Percentiles rank a stretch among this genome's conserved stretches.
phyloP scores from a whole-genome alignment of 768 basidiomycete genomes.

The Xanthoconium stramineum region DNA sequence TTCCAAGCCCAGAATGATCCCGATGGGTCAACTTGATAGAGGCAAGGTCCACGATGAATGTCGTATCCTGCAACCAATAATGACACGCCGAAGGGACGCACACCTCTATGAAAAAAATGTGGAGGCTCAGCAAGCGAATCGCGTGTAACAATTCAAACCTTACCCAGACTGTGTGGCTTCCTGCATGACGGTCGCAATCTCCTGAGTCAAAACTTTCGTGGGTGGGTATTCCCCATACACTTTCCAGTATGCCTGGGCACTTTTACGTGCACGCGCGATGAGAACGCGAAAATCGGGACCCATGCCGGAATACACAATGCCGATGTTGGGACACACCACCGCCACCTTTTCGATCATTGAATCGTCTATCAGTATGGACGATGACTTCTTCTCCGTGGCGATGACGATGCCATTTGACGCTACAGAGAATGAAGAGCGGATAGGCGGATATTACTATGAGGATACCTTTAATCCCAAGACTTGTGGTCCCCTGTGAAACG shows the following conservation, averaged over 20 bases:
- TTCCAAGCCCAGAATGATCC: conserved; percentile 99
- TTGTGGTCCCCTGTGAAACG: conserved; percentile 92
- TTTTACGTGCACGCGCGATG: conserved; percentile 92
- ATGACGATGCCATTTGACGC: conserved; percentile 99
- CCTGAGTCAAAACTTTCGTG: conserved; percentile 93
- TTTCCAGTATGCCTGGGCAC: conserved; percentile 99
- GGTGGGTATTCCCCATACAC: conserved; percentile 98
- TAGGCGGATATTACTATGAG: conserved; percentile 26
- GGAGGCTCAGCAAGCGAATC: conserved; percentile 29
- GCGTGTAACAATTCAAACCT: conserved; percentile 29
- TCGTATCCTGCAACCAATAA: conserved; percentile 98
- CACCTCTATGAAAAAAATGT: conserved; percentile 67
- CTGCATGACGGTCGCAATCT: conserved; percentile 98
- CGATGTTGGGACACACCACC: conserved; percentile 97
- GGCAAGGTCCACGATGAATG: conserved; percentile 85
- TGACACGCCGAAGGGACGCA: conserved; percentile 98
- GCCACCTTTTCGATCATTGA: conserved; percentile 98
- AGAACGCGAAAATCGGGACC: conserved; percentile 97
- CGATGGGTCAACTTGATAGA: conserved; percentile 99
- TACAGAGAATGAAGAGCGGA: conserved; percentile 33
- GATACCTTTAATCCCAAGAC: conserved; percentile 96
- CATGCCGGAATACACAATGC: conserved; percentile 99
- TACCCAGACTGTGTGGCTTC: conserved; percentile 98
- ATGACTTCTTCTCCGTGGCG: conserved; percentile 98
- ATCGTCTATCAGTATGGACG: conserved; percentile 96